Percentiles rank a stretch among this genome's conserved stretches.
Evolutionary conservation across 2,329 filamentous ascomycete species (phyloP).

Genomic region (Sarocladiaceae sp.): DNA sequence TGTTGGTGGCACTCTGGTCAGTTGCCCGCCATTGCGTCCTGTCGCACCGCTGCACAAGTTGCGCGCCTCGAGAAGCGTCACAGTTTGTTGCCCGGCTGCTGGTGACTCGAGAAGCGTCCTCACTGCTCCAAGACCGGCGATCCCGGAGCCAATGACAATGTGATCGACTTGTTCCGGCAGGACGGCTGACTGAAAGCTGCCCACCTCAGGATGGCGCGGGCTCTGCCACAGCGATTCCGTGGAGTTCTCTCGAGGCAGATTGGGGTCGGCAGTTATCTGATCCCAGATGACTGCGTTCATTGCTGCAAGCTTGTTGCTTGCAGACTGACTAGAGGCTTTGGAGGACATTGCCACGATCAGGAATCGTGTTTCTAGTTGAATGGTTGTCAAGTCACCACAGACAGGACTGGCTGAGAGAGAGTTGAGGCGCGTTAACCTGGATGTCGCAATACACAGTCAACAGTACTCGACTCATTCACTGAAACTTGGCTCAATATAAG

Average conservation of each 20-base stretch:
- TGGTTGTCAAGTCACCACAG: no score
- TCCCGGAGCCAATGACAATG: constrained; percentile 11
- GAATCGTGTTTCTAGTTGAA: no score
- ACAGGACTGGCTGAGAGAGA: no score
- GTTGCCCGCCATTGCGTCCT: constrained; percentile 12
- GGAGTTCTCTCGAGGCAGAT: neutral
- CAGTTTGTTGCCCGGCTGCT: neutral
- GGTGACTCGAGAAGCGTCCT: constrained; percentile 1
- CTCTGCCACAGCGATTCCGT: constrained; percentile 7
- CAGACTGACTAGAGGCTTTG: neutral
- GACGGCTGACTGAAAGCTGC: neutral
- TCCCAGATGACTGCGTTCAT: neutral
- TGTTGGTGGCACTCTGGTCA: neutral
- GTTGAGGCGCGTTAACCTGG: no score
- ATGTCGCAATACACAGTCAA: no score
- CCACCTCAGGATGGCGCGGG: neutral
- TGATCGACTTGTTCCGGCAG: constrained; percentile 6
- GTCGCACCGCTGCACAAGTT: constrained; percentile 10
- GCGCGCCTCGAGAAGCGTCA: constrained; percentile 11
- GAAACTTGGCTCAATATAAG: no score
- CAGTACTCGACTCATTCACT: no score
- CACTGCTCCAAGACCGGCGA: constrained; percentile 7
- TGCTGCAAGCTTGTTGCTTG: neutral
- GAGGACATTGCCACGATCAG: neutral
- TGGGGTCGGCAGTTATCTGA: constrained; percentile 1